Percentiles rank a stretch among this genome's conserved stretches.
Evolutionary conservation across 148 eudicot species (phyloP).

Genomic region (Chenopodium berlandieri): DNA sequence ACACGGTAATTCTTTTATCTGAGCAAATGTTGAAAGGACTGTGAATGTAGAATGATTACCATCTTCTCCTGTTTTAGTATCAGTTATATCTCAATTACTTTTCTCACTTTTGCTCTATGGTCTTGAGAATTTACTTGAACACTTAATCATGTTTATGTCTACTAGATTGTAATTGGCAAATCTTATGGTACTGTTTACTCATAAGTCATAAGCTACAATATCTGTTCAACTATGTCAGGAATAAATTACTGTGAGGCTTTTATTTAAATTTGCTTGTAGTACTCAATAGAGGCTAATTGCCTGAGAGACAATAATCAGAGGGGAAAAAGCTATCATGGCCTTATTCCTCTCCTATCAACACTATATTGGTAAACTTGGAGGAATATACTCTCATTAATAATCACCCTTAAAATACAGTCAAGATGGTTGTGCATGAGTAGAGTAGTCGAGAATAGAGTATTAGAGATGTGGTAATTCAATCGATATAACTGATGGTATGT

Average conservation of each 20-base stretch:
- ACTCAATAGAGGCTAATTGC: not conserved
- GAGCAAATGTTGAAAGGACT: not conserved
- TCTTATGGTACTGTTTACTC: not conserved
- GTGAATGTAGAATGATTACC: not conserved
- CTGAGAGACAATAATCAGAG: not conserved
- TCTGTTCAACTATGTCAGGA: not conserved
- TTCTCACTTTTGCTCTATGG: not conserved
- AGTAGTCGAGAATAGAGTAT: not conserved
- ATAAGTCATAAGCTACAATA: not conserved
- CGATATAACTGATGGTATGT: not conserved
- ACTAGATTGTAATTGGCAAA: not conserved
- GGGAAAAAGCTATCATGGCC: not conserved
- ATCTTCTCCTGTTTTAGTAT: not conserved
- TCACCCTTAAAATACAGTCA: not conserved
- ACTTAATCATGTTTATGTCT: not conserved
- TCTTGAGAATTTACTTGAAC: not conserved
- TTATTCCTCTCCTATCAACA: not conserved
- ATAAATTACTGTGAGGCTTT: not conserved
- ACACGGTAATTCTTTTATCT: conserved; percentile 36
- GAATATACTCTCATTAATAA: too few relatives aligned
- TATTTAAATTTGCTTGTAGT: not conserved
- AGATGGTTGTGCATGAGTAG: not conserved
- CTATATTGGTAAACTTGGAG: not conserved
- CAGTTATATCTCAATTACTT: not conserved
- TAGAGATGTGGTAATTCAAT: not conserved